A percentile compares a stretch with the other conserved stretches of the same genome.
Evolutionary conservation across 2,329 filamentous ascomycete genomes (phyloP).

Genomic region (Graphilbum ipis-grandicollis): DNA sequence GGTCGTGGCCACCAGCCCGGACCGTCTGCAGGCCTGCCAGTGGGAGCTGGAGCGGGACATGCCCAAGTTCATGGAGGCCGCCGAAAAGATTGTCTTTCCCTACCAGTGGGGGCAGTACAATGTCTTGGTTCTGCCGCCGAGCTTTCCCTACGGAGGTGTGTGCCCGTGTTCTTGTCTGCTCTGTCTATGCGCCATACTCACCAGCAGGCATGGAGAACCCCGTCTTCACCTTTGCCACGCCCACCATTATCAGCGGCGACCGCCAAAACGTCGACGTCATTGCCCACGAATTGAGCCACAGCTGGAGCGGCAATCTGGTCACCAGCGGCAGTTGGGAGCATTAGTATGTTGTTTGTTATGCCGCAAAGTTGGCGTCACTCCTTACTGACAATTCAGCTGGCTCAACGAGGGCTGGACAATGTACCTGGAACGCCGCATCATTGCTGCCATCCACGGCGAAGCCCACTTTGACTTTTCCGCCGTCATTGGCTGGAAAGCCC

Average conservation of each 20-base stretch:
- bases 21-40: slow-evolving; percentile 67
- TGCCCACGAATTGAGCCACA: slow-evolving; percentile 62
- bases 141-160: slow-evolving; percentile 71
- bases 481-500: slow-evolving; percentile 87
- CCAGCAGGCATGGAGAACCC: slow-evolving; percentile 67
- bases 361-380: too few relatives aligned
- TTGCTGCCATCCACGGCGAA: slow-evolving; percentile 62
- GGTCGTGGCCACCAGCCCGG: slow-evolving; percentile 71
- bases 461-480: slow-evolving; percentile 82
- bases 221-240: slow-evolving; percentile 87
- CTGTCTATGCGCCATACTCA: not conserved
- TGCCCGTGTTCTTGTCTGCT: not conserved
- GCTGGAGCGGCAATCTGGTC: slow-evolving; percentile 81
- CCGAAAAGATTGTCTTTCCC: slow-evolving; percentile 66
- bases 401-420: slow-evolving; percentile 77
- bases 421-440: slow-evolving; percentile 79
- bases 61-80: slow-evolving; percentile 77
- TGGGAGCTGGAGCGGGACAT: slow-evolving; percentile 85
- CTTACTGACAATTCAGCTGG: slow-evolving; percentile 31
- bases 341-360: slow-evolving; percentile 44
- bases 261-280: slow-evolving; percentile 91
- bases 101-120: slow-evolving; percentile 96
- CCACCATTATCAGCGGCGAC: slow-evolving; percentile 82
- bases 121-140: slow-evolving; percentile 73
- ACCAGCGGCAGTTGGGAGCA: slow-evolving; percentile 70